Evolutionary conservation across 106 monocot genomes (phyloP).

Genomic region (Ottelia alismoides): DNA sequence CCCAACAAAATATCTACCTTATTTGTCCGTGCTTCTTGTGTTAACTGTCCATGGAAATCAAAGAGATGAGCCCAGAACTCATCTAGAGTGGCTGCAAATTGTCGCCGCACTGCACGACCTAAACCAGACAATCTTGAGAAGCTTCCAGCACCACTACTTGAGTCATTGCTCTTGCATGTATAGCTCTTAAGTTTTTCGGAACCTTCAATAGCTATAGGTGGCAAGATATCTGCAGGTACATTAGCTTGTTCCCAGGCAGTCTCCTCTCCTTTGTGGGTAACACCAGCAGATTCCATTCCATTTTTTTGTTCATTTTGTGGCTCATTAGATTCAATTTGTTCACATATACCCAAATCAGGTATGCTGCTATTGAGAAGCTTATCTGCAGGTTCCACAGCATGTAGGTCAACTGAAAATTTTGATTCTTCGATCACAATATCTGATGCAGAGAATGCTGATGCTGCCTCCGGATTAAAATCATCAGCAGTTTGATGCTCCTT

Average conservation of each 20-base stretch:
- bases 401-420: slow-evolving; percentile 19
- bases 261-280: neutral
- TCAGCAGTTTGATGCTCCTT: slow-evolving; percentile 27
- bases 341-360: slow-evolving; percentile 2
- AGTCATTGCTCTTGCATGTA: slow-evolving; percentile 26
- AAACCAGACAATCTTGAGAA: slow-evolving; percentile 66
- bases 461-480: slow-evolving; percentile 11
- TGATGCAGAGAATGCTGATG: slow-evolving; percentile 14
- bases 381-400: slow-evolving; percentile 10
- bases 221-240: neutral
- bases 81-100: slow-evolving; percentile 69
- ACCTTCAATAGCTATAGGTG: slow-evolving; percentile 11
- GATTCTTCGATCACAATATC: slow-evolving; percentile 22
- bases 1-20: slow-evolving; percentile 59
- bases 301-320: slow-evolving; percentile 3
- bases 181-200: slow-evolving; percentile 18
- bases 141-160: slow-evolving; percentile 35
- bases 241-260: slow-evolving; percentile 8
- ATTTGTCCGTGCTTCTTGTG: slow-evolving; percentile 50
- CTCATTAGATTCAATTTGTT: slow-evolving; percentile 8
- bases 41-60: slow-evolving; percentile 89
- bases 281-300: neutral
- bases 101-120: slow-evolving; percentile 77
- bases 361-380: slow-evolving; percentile 9
- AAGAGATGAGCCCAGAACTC: slow-evolving; percentile 91